These are phyloP conservation scores for Pichia inconspicua DNA, from an alignment of 1,139 yeast genomes.

Conservation along the genomic window DNA sequence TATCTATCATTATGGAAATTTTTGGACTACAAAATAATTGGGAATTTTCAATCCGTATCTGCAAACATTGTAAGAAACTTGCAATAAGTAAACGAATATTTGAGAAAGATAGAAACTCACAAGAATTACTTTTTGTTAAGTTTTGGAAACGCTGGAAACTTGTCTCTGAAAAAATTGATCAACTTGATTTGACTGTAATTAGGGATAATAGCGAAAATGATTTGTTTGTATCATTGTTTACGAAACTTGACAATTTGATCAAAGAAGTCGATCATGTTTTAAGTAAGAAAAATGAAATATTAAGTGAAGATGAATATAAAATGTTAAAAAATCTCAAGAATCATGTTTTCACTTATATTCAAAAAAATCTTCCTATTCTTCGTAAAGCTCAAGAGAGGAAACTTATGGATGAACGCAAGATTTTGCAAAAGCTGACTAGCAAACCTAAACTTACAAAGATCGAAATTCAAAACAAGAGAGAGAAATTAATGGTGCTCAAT, in stretches of 20 bases:
- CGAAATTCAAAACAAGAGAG: constrained; percentile 55
- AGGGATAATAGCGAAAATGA: constrained; percentile 8
- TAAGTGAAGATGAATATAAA: constrained; percentile 23
- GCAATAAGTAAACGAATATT: constrained; percentile 52
- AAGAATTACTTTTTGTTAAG: constrained; percentile 25
- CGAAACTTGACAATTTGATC: constrained; percentile 18
- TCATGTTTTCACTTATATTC: constrained; percentile 42
- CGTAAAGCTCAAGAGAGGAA: constrained; percentile 29
- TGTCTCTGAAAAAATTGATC: constrained; percentile 31
- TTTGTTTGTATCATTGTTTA: constrained; percentile 14
- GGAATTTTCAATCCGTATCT: constrained; percentile 40
- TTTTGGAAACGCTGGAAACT: constrained; percentile 32
- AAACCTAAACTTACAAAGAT: constrained; percentile 34
- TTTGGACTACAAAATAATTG: neutral
- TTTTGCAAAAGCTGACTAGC: constrained; percentile 7
- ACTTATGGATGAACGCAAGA: constrained; percentile 10
- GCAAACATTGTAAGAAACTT: constrained; percentile 58
- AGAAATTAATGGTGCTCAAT: constrained; percentile 75
- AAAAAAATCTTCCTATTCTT: constrained; percentile 47
- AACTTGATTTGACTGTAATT: constrained; percentile 23
- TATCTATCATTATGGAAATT: constrained; percentile 34
- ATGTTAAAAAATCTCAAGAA: constrained; percentile 40
- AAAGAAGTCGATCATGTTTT: constrained; percentile 12
- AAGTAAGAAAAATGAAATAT: neutral
- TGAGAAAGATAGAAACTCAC: constrained; percentile 29